Base-by-base conservation (phyloP, 768 basidiomycete species). In the Leccinum ochraceum region DNA sequence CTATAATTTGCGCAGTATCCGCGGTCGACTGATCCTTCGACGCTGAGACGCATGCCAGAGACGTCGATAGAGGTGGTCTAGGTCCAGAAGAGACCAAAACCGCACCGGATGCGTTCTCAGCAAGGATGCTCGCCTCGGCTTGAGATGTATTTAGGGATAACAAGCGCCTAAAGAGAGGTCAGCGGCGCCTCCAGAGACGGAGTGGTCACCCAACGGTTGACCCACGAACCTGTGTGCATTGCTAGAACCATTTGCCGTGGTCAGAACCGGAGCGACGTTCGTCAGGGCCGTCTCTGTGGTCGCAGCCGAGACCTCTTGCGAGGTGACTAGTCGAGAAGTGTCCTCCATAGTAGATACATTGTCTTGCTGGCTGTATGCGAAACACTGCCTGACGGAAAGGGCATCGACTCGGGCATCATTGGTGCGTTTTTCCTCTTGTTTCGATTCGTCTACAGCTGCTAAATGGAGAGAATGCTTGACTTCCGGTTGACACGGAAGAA, bases 171-270 rank as follows among this genome's bases (percentile, higher is more conserved):
- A n/a, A n/a, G 17, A 42, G 16, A 9, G 3, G 28, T 63, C 14
- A 58, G n/a, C 13, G 42, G 16, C 10, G 17, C 42, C n/a, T 42
- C 42, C 17, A 28, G 26, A 28, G 26, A 28, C 26, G 26, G 26
- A 28, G 26, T 39, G 17, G 6, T 39, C 17, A 17, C 17, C 39
- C 46, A 22, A 34, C 17, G 0, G 3, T 28, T 42, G 28, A 9
- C 30, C 30, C 28, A 59, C 61, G 13, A 10, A 66, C 65, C 65
- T 59, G 20, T n/a, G 16, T 36, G 17, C 7, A n/a, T 57, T 26
- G 11, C 14, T 24, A 9, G 34, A 24, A 1, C 4, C 17, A 36
- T 48, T 37, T 13, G 28, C 32, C 16, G 48, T 11, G 16, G 30
- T 16, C 3, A 10, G 11, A 7, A 39, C 22, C 16, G 53, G 42